Conservation (phyloP, 495 filamentous ascomycete genomes). For the Thermochaetoides thermophila region DNA sequence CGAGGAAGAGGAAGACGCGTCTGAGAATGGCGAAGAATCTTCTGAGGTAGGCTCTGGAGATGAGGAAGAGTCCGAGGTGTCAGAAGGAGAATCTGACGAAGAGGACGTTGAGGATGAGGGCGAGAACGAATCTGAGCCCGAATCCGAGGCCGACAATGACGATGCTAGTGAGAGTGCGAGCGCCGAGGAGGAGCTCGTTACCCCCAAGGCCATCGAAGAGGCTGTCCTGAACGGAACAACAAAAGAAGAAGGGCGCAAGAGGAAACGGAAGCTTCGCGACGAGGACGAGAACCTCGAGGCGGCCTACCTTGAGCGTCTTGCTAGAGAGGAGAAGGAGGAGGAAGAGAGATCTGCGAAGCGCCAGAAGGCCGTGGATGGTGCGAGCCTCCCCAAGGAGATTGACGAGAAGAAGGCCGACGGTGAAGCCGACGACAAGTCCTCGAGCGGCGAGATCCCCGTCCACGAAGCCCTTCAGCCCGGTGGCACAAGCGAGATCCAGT, state of each 20-base stretch:
- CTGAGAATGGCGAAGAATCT: slow-evolving; percentile 7
- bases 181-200: slow-evolving; percentile 15
- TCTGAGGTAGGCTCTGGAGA: slow-evolving; percentile 19
- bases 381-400: slow-evolving; percentile 10
- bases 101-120: slow-evolving; percentile 20
- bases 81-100: slow-evolving; percentile 11
- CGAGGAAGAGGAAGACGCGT: slow-evolving; percentile 16
- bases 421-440: slow-evolving; percentile 17
- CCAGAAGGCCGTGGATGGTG: slow-evolving; percentile 24
- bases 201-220: slow-evolving; percentile 23
- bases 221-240: slow-evolving; percentile 17
- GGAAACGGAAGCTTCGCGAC: slow-evolving; percentile 63
- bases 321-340: slow-evolving; percentile 37
- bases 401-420: slow-evolving; percentile 9
- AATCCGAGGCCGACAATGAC: slow-evolving; percentile 25
- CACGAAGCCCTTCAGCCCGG: slow-evolving; percentile 38
- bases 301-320: slow-evolving; percentile 62
- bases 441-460: slow-evolving; percentile 19
- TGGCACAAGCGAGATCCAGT: slow-evolving; percentile 18
- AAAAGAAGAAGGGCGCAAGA: slow-evolving; percentile 30
- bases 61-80: slow-evolving; percentile 6
- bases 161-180: slow-evolving; percentile 15
- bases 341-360: slow-evolving; percentile 32
- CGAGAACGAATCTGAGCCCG: slow-evolving; percentile 23
- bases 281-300: slow-evolving; percentile 67